A percentile compares a stretch with the other conserved stretches of the same genome.
Conservation (phyloP, 306 rosid species). For the Casuarina equisetifolia region DNA sequence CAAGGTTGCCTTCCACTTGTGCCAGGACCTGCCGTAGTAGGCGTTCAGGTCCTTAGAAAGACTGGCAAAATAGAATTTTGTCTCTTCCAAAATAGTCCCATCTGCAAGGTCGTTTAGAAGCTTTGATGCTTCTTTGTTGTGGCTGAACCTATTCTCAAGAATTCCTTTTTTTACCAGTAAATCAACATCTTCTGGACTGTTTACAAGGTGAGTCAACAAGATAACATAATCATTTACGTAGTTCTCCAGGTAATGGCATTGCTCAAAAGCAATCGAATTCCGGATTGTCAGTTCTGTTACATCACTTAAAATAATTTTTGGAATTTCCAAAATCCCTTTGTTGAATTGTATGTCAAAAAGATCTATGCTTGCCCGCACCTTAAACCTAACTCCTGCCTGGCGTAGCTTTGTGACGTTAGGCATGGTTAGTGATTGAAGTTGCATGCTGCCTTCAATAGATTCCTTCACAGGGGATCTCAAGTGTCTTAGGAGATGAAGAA, state of each 20-base stretch:
- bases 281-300: too few relatives aligned
- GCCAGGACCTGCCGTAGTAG: slow-evolving; percentile 8
- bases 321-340: slow-evolving; percentile 11
- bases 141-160: slow-evolving; percentile 13
- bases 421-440: slow-evolving; percentile 3
- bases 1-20: slow-evolving; percentile 22
- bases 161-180: slow-evolving; percentile 20
- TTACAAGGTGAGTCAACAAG: slow-evolving; percentile 28
- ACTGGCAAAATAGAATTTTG: background rate
- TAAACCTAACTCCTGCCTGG: slow-evolving; percentile 37
- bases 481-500: slow-evolving; percentile 21
- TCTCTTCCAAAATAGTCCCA: background rate
- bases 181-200: slow-evolving; percentile 16
- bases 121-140: slow-evolving; percentile 13
- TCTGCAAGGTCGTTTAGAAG: background rate
- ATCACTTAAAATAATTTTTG: too few relatives aligned
- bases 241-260: too few relatives aligned
- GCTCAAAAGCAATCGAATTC: too few relatives aligned
- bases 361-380: background rate
- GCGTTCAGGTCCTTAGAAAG: slow-evolving; percentile 19
- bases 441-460: too few relatives aligned
- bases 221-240: slow-evolving; percentile 13
- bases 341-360: slow-evolving; percentile 9
- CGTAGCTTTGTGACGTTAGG: slow-evolving; percentile 23
- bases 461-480: background rate